Percentiles rank a stretch among this genome's conserved stretches.
These are phyloP conservation scores for Aspergillus calidoustus DNA, from an alignment of 2,329 filamentous ascomycete genomes.

Conservation along the genomic window DNA sequence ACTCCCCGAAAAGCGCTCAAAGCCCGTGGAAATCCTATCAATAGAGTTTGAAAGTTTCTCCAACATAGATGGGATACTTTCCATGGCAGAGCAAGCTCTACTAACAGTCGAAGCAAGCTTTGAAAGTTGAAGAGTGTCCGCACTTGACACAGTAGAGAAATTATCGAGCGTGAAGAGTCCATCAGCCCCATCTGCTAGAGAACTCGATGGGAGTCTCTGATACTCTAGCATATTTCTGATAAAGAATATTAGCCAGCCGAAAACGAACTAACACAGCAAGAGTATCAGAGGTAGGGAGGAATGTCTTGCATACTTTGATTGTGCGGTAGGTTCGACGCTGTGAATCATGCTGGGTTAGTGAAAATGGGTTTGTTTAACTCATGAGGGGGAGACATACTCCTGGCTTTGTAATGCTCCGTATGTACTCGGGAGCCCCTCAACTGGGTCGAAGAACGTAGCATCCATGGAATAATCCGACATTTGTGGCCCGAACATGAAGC, in stretches of 20 bases:
- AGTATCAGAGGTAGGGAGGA: not conserved
- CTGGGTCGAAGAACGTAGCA: not conserved
- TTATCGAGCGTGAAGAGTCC: not conserved
- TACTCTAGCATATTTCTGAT: not conserved
- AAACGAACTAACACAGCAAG: not conserved
- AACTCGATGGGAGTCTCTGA: not conserved
- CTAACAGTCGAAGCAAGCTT: not conserved
- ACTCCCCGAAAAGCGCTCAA: not conserved
- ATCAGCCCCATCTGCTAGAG: not conserved
- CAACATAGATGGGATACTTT: not conserved
- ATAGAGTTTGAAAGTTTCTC: slow-evolving; percentile 2
- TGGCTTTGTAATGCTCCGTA: not conserved
- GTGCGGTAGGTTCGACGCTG: not conserved
- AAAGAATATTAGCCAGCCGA: too few species aligned
- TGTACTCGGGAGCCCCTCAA: not conserved
- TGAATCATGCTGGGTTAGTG: not conserved
- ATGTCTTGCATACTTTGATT: not conserved
- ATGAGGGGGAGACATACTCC: not conserved
- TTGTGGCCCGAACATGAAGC: not conserved
- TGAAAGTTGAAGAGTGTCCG: not conserved
- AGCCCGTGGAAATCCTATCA: not conserved
- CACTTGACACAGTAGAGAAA: not conserved
- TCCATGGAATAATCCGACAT: not conserved
- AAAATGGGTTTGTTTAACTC: not conserved
- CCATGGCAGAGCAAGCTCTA: not conserved